Conservation (phyloP, 164 flowering plant species). For the Kalanchoe fedtschenkoi region DNA sequence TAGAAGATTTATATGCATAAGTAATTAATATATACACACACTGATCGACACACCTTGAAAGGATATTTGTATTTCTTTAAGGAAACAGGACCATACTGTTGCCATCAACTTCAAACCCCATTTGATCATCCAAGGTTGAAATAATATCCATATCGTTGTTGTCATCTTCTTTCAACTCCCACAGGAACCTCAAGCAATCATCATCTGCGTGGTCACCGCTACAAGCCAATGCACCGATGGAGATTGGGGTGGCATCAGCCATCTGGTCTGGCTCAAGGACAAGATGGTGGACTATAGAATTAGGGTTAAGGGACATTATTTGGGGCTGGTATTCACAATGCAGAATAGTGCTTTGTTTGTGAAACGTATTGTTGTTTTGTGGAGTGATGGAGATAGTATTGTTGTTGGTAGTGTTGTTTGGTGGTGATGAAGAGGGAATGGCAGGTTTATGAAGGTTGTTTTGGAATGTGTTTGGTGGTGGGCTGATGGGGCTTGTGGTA, state of each 20-base stretch:
- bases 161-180: constrained; percentile 2
- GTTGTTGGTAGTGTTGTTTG: background rate
- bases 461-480: constrained; percentile 4
- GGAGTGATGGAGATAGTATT: background rate
- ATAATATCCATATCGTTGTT: background rate
- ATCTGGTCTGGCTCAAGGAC: background rate
- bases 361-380: background rate
- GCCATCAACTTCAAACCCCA: constrained; percentile 4
- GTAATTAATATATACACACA: too few species aligned
- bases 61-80: constrained; percentile 1
- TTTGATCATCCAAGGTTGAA: background rate
- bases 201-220: background rate
- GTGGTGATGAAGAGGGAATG: background rate
- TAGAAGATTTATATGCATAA: too few species aligned
- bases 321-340: background rate
- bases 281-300: background rate
- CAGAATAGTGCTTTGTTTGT: background rate
- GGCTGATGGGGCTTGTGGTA: constrained; percentile 4
- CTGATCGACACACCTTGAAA: background rate
- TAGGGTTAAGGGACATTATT: background rate
- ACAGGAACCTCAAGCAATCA: constrained; percentile 1
- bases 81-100: background rate
- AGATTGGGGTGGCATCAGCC: background rate
- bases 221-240: background rate
- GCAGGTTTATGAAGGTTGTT: background rate